Percentiles rank a stretch among this genome's conserved stretches.
Conservation (phyloP, 495 filamentous ascomycete genomes). For the Durotheca rogersii region DNA sequence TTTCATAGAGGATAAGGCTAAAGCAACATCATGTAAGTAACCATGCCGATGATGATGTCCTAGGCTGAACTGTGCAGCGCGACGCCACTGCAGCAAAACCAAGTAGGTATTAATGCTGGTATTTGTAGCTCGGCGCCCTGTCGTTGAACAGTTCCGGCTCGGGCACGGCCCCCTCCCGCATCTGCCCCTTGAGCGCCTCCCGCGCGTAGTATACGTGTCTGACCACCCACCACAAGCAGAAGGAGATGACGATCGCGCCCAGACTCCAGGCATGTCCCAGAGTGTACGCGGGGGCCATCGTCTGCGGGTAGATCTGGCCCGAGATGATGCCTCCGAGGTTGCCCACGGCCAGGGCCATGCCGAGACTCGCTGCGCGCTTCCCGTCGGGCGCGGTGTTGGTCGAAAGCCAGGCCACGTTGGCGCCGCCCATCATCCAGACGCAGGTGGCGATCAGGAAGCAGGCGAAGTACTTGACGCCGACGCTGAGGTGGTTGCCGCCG, state of each 20-base stretch:
- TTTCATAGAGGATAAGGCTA: no score
- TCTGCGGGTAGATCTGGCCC: slow-evolving; percentile 38
- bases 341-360: slow-evolving; percentile 41
- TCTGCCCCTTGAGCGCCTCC: slow-evolving; percentile 21
- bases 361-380: slow-evolving; percentile 45
- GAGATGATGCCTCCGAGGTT: slow-evolving; percentile 45
- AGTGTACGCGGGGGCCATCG: slow-evolving; percentile 31
- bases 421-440: slow-evolving; percentile 30
- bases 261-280: slow-evolving; percentile 38
- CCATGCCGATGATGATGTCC: no score
- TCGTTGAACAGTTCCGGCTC: slow-evolving; percentile 22
- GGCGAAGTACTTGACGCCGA: slow-evolving; percentile 63
- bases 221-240: slow-evolving; percentile 31
- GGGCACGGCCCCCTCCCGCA: slow-evolving; percentile 6
- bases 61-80: no score
- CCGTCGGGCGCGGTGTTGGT: slow-evolving; percentile 46
- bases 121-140: slow-evolving; percentile 30
- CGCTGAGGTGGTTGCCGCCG: slow-evolving; percentile 44
- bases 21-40: no score
- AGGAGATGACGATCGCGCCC: slow-evolving; percentile 29
- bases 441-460: slow-evolving; percentile 63
- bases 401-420: slow-evolving; percentile 64
- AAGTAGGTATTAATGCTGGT: slow-evolving; percentile 36
- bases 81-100: no score
- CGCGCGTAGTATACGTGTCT: slow-evolving; percentile 29